Evolutionary conservation across 2,329 filamentous ascomycete genomes (phyloP).

Genomic region (Dactylellina sp.): DNA sequence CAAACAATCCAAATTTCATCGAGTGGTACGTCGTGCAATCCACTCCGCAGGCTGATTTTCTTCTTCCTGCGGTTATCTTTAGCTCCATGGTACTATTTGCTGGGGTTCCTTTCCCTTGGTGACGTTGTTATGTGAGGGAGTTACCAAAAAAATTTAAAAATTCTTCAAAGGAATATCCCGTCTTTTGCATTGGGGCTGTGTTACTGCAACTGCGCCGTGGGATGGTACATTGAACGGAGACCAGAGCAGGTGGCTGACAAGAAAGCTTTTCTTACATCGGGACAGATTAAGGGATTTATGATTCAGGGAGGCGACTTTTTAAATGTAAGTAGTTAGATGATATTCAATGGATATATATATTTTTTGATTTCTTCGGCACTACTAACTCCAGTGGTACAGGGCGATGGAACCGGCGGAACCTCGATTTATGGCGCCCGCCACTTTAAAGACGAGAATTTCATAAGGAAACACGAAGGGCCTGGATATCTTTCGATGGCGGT

Average conservation of each 20-base stretch:
- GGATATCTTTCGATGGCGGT: slow-evolving; percentile 94
- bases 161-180: background rate
- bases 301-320: slow-evolving; percentile 96
- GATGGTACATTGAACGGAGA: background rate
- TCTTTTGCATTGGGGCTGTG: background rate
- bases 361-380: background rate
- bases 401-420: slow-evolving; percentile 87
- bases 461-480: slow-evolving; percentile 78
- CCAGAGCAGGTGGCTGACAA: background rate
- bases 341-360: background rate
- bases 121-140: no score
- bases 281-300: slow-evolving; percentile 94
- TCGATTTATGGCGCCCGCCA: slow-evolving; percentile 86
- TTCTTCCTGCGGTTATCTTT: no score
- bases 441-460: slow-evolving; percentile 93
- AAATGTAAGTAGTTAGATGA: slow-evolving; percentile 66
- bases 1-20: slow-evolving; percentile 93
- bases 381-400: slow-evolving; percentile 62
- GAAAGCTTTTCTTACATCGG: slow-evolving; percentile 1
- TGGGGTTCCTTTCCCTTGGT: background rate
- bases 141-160: no score
- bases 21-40: slow-evolving; percentile 80
- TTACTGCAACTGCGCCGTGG: background rate
- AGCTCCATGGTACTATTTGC: slow-evolving; percentile 21
- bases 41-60: background rate